Percentiles rank a stretch among this genome's conserved stretches.
Evolutionary conservation across 345 rosid species (phyloP).

Genomic region (Geranium rotundifolium): DNA sequence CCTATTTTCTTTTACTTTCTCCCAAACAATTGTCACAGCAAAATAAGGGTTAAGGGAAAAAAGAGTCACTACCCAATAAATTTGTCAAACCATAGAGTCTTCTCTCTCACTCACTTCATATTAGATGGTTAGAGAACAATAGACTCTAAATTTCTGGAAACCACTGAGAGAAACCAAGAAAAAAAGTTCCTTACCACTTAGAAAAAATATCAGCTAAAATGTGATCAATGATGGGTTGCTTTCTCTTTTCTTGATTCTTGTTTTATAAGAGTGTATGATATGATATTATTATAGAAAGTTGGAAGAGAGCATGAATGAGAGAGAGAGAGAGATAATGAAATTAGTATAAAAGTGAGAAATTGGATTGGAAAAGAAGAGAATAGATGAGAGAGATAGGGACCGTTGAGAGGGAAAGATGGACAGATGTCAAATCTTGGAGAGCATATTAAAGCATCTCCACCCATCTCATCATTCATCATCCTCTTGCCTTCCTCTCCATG

Average conservation of each 20-base stretch:
- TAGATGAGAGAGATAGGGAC: not conserved
- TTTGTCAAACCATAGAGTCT: conserved; percentile 16
- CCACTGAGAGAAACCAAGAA: conserved; percentile 7
- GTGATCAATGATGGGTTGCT: conserved; percentile 1
- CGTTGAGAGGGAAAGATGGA: conserved; percentile 11
- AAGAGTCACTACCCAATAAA: conserved; percentile 13
- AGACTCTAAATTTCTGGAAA: conserved; percentile 8
- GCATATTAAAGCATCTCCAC: conserved; percentile 39
- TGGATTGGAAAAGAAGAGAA: conserved; percentile 1
- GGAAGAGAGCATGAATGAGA: not conserved
- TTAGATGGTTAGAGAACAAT: conserved; percentile 1
- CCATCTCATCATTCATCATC: conserved; percentile 10
- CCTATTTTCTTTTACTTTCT: no score
- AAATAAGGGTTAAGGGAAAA: conserved; percentile 11
- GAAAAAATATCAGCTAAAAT: conserved; percentile 18
- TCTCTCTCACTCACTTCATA: conserved; percentile 3
- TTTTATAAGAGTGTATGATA: not conserved
- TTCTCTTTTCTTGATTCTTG: conserved; percentile 3
- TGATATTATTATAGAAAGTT: not conserved
- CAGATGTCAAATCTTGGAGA: conserved; percentile 35
- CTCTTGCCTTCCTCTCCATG: conserved; percentile 4
- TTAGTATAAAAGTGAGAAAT: not conserved
- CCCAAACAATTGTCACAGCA: conserved; percentile 18
- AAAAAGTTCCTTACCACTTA: conserved; percentile 16
- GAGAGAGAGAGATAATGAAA: not conserved